Percentiles rank a stretch among this genome's conserved stretches.
Evolutionary conservation across 306 rosid species (phyloP).

Genomic region (Casuarina equisetifolia): DNA sequence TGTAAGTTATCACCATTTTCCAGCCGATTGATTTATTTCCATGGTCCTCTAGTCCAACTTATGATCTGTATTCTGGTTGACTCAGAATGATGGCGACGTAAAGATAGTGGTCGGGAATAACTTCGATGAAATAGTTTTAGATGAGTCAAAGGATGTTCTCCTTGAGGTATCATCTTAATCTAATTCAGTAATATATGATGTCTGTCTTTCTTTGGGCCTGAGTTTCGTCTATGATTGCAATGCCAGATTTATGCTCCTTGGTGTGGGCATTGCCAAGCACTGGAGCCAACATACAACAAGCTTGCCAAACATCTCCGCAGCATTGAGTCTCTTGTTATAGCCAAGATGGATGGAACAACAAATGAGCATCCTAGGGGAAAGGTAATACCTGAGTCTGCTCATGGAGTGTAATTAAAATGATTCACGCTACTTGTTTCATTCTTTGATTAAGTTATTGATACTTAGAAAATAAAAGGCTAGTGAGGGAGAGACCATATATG

Average conservation of each 20-base stretch:
- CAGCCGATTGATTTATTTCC: constrained; percentile 19
- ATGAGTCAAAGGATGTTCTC: constrained; percentile 97
- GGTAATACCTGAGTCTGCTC: constrained; percentile 48
- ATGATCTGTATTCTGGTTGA: constrained; percentile 7
- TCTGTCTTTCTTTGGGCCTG: constrained; percentile 24
- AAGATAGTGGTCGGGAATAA: constrained; percentile 90
- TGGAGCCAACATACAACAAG: constrained; percentile 92
- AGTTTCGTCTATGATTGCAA: constrained; percentile 13
- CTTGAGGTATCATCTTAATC: constrained; percentile 65
- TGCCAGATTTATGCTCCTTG: constrained; percentile 96
- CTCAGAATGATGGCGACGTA: constrained; percentile 85
- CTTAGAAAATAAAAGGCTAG: neutral
- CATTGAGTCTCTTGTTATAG: constrained; percentile 82
- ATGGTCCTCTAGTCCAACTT: constrained; percentile 25
- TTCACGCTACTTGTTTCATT: too few species aligned
- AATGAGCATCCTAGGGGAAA: constrained; percentile 98
- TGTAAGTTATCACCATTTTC: constrained; percentile 50
- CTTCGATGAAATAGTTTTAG: constrained; percentile 90
- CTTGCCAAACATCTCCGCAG: constrained; percentile 81
- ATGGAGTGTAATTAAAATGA: neutral
- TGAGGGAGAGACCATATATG: too few species aligned
- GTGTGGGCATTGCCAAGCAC: constrained; percentile 97
- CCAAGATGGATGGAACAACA: constrained; percentile 98
- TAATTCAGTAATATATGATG: constrained; percentile 3
- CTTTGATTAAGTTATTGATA: neutral